Conservation (phyloP, 441 rosid species). For the Erodium trifolium region DNA sequence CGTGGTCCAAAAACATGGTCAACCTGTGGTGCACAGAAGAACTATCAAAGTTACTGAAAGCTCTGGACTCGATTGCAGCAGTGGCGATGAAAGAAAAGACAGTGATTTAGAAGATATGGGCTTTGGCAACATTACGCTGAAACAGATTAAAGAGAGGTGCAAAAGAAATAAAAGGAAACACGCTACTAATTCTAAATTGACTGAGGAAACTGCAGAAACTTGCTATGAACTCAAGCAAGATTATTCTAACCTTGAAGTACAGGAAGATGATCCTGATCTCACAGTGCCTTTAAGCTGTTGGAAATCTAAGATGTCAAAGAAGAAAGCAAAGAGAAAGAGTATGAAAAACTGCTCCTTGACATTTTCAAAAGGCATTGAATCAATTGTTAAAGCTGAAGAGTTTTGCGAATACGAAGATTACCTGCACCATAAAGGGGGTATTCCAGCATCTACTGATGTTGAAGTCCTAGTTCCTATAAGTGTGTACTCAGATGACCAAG, state of each 20-base stretch:
- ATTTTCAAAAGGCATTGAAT: conserved; percentile 21
- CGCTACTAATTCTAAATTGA: conserved; percentile 12
- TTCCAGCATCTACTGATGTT: conserved; percentile 22
- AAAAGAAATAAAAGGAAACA: conserved; percentile 49
- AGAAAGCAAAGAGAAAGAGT: conserved; percentile 28
- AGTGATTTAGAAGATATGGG: conserved; percentile 24
- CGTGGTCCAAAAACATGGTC: conserved; percentile 2
- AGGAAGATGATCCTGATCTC: conserved; percentile 37
- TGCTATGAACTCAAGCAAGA: conserved; percentile 22
- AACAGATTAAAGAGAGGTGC: conserved; percentile 41
- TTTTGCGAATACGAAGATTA: conserved; percentile 10
- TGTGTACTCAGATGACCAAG: no score
- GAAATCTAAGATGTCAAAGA: conserved; percentile 41
- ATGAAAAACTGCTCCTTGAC: conserved; percentile 19
- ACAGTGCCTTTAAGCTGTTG: conserved; percentile 45
- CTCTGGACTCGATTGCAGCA: conserved; percentile 12
- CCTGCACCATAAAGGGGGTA: conserved; percentile 17
- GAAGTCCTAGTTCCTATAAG: conserved; percentile 37
- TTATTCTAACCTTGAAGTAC: conserved; percentile 11
- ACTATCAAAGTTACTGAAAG: conserved; percentile 19
- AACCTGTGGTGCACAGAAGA: conserved; percentile 13
- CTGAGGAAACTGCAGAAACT: conserved; percentile 17
- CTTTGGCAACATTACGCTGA: conserved; percentile 39
- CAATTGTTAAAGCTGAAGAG: conserved; percentile 20
- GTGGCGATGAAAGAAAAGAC: conserved; percentile 15